Percentiles rank a stretch among this genome's conserved stretches.
These are phyloP conservation scores for Lyophyllum semitale DNA, from an alignment of 768 basidiomycete genomes.

Conservation along the genomic window DNA sequence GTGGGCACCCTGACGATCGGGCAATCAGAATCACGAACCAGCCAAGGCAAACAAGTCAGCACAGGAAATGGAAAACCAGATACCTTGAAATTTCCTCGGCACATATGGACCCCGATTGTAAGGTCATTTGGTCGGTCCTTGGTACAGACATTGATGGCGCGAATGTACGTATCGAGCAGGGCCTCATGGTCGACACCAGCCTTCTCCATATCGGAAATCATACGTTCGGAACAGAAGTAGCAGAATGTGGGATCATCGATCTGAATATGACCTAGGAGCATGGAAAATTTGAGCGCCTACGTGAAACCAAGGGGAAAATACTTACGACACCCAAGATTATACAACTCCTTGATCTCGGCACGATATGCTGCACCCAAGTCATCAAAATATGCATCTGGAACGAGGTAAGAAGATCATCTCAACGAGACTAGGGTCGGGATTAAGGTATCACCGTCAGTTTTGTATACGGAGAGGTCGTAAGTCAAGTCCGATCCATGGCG, in stretches of 20 bases:
- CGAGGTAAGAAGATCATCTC: neutral
- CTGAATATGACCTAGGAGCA: constrained; percentile 45
- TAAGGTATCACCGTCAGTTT: constrained; percentile 50
- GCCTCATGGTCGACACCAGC: constrained; percentile 62
- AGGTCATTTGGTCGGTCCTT: constrained; percentile 55
- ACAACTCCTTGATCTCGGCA: constrained; percentile 49
- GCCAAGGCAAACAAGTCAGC: constrained; percentile 31
- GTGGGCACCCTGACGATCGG: constrained; percentile 38
- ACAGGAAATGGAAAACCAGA: neutral
- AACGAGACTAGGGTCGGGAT: neutral
- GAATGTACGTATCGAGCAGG: constrained; percentile 69
- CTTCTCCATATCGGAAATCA: constrained; percentile 54
- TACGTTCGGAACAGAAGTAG: constrained; percentile 68
- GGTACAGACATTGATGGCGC: constrained; percentile 60
- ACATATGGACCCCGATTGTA: constrained; percentile 60
- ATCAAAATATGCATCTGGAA: constrained; percentile 51
- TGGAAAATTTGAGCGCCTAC: constrained; percentile 19
- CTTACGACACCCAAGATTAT: constrained; percentile 50
- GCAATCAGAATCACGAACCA: neutral
- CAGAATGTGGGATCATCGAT: constrained; percentile 56
- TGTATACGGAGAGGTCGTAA: constrained; percentile 60
- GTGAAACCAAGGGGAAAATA: constrained; percentile 5
- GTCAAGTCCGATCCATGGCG: constrained; percentile 61
- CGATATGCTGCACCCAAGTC: constrained; percentile 49
- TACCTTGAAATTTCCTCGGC: constrained; percentile 57